Evolutionary conservation across 306 rosid species (phyloP).

Genomic region (Cucurbita argyrosperma): DNA sequence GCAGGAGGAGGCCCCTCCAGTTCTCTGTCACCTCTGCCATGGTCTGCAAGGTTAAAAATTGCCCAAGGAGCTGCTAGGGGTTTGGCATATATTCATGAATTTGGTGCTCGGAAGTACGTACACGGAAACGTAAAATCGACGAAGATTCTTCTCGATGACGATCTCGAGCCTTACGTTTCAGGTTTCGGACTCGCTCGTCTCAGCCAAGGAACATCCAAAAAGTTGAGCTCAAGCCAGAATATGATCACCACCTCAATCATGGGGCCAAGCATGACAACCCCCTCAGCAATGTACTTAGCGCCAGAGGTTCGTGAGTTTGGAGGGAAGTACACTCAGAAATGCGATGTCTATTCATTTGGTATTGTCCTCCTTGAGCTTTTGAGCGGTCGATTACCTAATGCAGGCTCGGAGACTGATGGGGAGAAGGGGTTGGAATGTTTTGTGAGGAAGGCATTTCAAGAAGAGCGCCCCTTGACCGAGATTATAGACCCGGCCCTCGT

Average conservation of each 20-base stretch:
- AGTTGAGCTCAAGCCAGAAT: constrained; percentile 21
- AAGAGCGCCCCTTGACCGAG: constrained; percentile 48
- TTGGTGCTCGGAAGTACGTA: constrained; percentile 44
- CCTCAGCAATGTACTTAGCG: constrained; percentile 37
- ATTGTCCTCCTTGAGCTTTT: constrained; percentile 47
- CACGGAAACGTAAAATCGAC: constrained; percentile 70
- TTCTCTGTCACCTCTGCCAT: constrained; percentile 31
- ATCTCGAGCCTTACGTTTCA: constrained; percentile 47
- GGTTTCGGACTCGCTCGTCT: constrained; percentile 62
- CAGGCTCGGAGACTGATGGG: constrained; percentile 36
- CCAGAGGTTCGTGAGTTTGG: constrained; percentile 44
- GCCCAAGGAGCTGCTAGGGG: constrained; percentile 77
- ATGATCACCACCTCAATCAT: constrained; percentile 14
- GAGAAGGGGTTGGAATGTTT: constrained; percentile 37
- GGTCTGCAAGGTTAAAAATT: constrained; percentile 58
- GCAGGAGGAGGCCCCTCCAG: constrained; percentile 59
- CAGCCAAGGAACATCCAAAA: constrained; percentile 21
- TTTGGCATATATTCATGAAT: constrained; percentile 54
- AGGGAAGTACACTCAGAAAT: constrained; percentile 58
- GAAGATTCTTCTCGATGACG: constrained; percentile 58
- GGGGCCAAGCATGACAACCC: constrained; percentile 23
- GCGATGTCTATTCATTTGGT: constrained; percentile 62
- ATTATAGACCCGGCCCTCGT: constrained; percentile 52
- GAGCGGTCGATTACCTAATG: constrained; percentile 42
- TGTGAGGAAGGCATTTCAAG: constrained; percentile 45